phyloP scores from a whole-genome alignment of 306 rosid genomes.

The Prunus armeniaca region DNA sequence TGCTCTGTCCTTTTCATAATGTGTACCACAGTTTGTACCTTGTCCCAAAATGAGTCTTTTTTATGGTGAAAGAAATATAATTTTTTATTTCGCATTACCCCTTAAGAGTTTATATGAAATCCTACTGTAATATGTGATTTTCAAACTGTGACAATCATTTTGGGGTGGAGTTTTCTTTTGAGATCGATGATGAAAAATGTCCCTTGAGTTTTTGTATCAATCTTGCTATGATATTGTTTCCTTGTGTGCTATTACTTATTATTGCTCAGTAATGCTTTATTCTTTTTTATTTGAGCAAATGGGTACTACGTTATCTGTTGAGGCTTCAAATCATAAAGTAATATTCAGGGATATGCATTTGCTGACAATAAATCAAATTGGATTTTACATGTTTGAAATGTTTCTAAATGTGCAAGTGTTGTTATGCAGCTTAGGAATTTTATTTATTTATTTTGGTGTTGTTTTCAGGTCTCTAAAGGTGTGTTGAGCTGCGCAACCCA shows the following conservation, averaged over 20 bases:
- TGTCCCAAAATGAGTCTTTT: not conserved
- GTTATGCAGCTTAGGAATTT: not conserved
- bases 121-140: not conserved
- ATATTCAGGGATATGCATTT: too few species aligned
- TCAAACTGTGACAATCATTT: not conserved
- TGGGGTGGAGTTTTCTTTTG: not conserved
- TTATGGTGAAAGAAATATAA: not conserved
- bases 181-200: not conserved
- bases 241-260: not conserved
- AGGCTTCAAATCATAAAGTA: too few species aligned
- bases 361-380: not conserved
- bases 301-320: too few species aligned
- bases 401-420: not conserved
- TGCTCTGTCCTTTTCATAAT: not conserved
- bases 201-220: not conserved
- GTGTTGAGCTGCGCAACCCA: slow-evolving; percentile 88
- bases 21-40: not conserved
- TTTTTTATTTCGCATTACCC: not conserved
- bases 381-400: not conserved
- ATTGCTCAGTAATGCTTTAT: not conserved
- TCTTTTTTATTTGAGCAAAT: not conserved
- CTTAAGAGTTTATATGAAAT: not conserved
- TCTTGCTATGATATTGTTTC: not conserved
- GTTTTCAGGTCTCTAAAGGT: slow-evolving; percentile 71
- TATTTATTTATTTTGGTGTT: not conserved